Percentiles rank a stretch among this genome's conserved stretches.
Evolutionary conservation across 495 filamentous ascomycete genomes (phyloP).

Genomic region (Lasiosphaeris hirsuta): DNA sequence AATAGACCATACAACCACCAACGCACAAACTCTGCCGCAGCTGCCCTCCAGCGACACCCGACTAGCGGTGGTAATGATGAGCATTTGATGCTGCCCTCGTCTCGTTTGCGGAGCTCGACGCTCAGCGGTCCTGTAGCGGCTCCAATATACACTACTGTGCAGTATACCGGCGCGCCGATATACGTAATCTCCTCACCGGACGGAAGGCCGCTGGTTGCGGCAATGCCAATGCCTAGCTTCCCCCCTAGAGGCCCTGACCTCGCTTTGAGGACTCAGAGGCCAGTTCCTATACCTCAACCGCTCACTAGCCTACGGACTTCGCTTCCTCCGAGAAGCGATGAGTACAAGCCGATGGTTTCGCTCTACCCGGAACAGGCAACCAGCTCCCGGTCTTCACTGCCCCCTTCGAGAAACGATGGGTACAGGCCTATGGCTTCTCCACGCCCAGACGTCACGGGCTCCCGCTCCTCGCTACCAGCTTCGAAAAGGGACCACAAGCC

Average conservation of each 20-base stretch:
- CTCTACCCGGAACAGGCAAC: no score
- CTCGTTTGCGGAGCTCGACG: conserved; percentile 1
- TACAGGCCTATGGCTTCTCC: no score
- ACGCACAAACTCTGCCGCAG: not conserved
- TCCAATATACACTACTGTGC: not conserved
- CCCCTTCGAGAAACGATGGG: no score
- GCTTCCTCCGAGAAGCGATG: not conserved
- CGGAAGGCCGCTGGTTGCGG: no score
- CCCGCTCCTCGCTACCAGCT: no score
- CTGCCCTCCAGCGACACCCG: not conserved
- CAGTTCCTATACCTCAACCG: conserved; percentile 21
- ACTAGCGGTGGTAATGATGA: conserved; percentile 1
- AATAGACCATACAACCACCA: conserved; percentile 8
- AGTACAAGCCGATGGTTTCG: conserved; percentile 9
- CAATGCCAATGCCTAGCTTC: conserved; percentile 22
- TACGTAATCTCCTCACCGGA: not conserved
- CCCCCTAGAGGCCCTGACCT: conserved; percentile 28
- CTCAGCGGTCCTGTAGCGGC: not conserved
- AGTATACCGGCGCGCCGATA: not conserved
- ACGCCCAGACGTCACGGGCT: no score
- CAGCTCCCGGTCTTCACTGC: no score
- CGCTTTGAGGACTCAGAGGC: conserved; percentile 23
- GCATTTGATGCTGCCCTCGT: not conserved
- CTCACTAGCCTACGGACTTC: conserved; percentile 1
- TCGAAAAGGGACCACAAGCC: no score